Percentiles rank a stretch among this genome's conserved stretches.
phyloP scores from a whole-genome alignment of 345 rosid genomes.

The Brassica juncea region DNA sequence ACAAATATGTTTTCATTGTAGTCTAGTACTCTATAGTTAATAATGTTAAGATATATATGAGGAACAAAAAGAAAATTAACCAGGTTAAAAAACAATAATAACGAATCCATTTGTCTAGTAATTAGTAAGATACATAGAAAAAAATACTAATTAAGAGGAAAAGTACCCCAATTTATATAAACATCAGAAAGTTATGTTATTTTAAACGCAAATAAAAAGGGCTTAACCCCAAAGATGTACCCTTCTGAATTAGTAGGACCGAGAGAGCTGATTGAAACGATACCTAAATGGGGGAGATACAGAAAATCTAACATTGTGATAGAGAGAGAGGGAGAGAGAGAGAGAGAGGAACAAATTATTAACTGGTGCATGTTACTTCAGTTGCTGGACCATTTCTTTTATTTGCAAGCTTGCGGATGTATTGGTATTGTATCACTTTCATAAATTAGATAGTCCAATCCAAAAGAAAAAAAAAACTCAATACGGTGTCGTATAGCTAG shows the following conservation, averaged over 20 bases:
- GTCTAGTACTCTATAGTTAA: not conserved
- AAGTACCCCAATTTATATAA: not conserved
- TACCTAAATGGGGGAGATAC: constrained; percentile 29
- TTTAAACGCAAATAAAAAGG: not conserved
- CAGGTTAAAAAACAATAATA: too few relatives aligned
- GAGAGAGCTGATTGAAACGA: constrained; percentile 31
- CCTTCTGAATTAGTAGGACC: not conserved
- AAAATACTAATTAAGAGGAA: not conserved
- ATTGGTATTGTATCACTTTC: constrained; percentile 4
- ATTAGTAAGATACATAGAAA: not conserved
- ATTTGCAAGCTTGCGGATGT: constrained; percentile 14
- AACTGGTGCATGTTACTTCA: constrained; percentile 33
- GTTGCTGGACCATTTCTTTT: constrained; percentile 27
- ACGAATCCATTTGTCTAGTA: too few relatives aligned
- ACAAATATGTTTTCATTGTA: not conserved
- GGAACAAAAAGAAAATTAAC: not conserved
- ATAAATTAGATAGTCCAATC: not conserved
- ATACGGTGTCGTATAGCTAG: constrained; percentile 27
- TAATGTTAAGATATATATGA: not conserved
- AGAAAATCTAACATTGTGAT: constrained; percentile 16
- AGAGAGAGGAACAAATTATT: constrained; percentile 22
- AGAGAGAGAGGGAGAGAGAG: constrained; percentile 23
- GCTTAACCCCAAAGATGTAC: not conserved
- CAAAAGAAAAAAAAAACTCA: constrained; percentile 18
- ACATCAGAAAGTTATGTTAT: not conserved